Percentiles rank a stretch among this genome's conserved stretches.
phyloP scores from a whole-genome alignment of 495 filamentous ascomycete genomes.

The Hypoxylon fragiforme region DNA sequence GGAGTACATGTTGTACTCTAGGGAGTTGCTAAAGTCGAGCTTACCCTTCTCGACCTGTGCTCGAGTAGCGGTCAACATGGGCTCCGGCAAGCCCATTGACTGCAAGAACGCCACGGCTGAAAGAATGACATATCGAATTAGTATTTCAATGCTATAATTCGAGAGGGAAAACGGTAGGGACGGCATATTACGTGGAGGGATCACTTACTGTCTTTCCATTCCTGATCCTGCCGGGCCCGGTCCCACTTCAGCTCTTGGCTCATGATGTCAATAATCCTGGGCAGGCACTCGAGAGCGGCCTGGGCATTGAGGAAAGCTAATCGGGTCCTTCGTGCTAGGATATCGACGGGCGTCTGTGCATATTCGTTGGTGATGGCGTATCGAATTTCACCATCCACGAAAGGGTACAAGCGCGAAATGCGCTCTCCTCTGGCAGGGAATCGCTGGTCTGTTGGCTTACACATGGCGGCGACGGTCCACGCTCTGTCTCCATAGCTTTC shows the following conservation, averaged over 20 bases:
- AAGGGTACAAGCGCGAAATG: slow-evolving; percentile 83
- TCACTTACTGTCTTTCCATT: slow-evolving; percentile 76
- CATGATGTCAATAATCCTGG: slow-evolving; percentile 92
- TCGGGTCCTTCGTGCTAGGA: slow-evolving; percentile 83
- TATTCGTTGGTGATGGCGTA: slow-evolving; percentile 92
- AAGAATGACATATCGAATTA: slow-evolving; percentile 5
- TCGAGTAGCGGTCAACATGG: slow-evolving; percentile 69
- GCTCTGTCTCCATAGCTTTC: slow-evolving; percentile 92
- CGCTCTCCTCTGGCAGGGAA: slow-evolving; percentile 89
- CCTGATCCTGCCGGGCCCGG: slow-evolving; percentile 68
- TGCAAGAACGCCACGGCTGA: slow-evolving; percentile 70
- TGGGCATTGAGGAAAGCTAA: slow-evolving; percentile 95
- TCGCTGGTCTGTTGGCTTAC: slow-evolving; percentile 75
- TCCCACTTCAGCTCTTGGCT: slow-evolving; percentile 84
- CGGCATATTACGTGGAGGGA: not conserved
- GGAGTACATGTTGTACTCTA: slow-evolving; percentile 74
- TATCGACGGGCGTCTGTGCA: slow-evolving; percentile 90
- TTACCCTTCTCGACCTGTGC: slow-evolving; percentile 79
- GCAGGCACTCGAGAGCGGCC: slow-evolving; percentile 88
- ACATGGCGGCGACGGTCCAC: slow-evolving; percentile 90
- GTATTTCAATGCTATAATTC: not conserved
- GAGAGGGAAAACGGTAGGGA: not conserved
- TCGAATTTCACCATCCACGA: slow-evolving; percentile 93
- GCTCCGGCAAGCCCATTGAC: slow-evolving; percentile 84
- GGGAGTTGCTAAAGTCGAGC: slow-evolving; percentile 67